These are phyloP conservation scores for Nakaseomyces nivariensis DNA, from an alignment of 1,139 yeast genomes.

Conservation along the genomic window DNA sequence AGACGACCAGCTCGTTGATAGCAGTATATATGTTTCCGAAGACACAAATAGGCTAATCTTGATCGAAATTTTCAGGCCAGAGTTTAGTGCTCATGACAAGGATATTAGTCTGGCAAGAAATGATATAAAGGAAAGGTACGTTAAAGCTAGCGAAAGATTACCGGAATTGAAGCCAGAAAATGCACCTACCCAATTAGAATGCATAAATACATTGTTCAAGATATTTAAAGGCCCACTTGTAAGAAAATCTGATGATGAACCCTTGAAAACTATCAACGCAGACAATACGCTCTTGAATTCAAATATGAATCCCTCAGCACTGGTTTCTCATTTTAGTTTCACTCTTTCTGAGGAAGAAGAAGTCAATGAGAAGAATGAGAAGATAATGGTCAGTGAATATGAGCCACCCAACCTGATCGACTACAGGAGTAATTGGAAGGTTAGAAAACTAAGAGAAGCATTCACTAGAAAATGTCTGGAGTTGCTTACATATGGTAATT, in stretches of 20 bases:
- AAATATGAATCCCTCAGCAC: slow-evolving; percentile 44
- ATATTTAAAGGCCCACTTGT: slow-evolving; percentile 55
- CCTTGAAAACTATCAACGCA: slow-evolving; percentile 43
- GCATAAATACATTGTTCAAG: slow-evolving; percentile 47
- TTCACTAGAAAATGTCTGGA: slow-evolving; percentile 43
- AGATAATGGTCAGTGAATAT: slow-evolving; percentile 29
- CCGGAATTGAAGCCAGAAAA: slow-evolving; percentile 21
- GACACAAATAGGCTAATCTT: slow-evolving; percentile 35
- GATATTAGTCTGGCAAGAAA: slow-evolving; percentile 31
- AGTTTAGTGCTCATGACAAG: slow-evolving; percentile 32
- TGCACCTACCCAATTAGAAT: slow-evolving; percentile 43
- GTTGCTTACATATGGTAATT: slow-evolving; percentile 38
- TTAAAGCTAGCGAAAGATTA: slow-evolving; percentile 24
- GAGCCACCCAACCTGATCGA: slow-evolving; percentile 52
- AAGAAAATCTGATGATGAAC: slow-evolving; percentile 34
- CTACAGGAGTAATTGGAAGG: slow-evolving; percentile 21
- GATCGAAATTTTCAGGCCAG: slow-evolving; percentile 36
- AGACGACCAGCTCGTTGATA: slow-evolving; percentile 29
- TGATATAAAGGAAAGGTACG: slow-evolving; percentile 33
- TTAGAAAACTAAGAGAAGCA: slow-evolving; percentile 33
- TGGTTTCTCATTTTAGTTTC: slow-evolving; percentile 38
- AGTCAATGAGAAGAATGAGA: slow-evolving; percentile 27
- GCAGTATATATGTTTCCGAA: slow-evolving; percentile 37
- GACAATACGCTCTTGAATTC: slow-evolving; percentile 42
- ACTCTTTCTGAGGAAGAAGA: slow-evolving; percentile 33